phyloP scores from a whole-genome alignment of 352 stramenopile species.

The Blastocystis sp. region DNA sequence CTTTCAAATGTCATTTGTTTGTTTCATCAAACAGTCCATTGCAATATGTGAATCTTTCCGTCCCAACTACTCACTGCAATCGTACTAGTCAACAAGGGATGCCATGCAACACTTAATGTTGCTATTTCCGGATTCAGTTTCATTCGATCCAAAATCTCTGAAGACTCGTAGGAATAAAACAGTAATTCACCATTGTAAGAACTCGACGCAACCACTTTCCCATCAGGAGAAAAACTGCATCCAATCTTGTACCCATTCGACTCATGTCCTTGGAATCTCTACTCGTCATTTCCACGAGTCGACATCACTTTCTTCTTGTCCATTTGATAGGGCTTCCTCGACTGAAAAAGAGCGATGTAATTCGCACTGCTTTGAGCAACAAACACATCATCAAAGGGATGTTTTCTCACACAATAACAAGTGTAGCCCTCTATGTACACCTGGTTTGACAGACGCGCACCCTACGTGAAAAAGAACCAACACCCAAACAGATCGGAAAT shows the following conservation, averaged over 20 bases:
- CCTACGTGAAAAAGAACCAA: neutral
- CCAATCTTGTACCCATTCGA: conserved; percentile 21
- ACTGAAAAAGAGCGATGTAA: conserved; percentile 44
- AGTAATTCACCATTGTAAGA: neutral
- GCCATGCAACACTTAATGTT: neutral
- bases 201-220: neutral
- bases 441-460: conserved; percentile 18
- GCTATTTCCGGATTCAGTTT: neutral
- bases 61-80: conserved; percentile 42
- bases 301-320: neutral
- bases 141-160: neutral
- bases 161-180: conserved; percentile 31
- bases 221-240: conserved; percentile 8
- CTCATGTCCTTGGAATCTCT: conserved; percentile 14
- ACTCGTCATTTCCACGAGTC: neutral
- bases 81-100: neutral
- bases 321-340: conserved; percentile 29
- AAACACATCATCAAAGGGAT: conserved; percentile 13
- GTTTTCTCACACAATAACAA: conserved; percentile 18
- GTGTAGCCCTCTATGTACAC: conserved; percentile 26
- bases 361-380: neutral
- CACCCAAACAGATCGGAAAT: neutral
- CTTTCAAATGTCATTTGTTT: neutral
- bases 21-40: neutral
- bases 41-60: neutral